Evolutionary conservation across 345 rosid species (phyloP).

Genomic region (Gynandropsis gynandra): DNA sequence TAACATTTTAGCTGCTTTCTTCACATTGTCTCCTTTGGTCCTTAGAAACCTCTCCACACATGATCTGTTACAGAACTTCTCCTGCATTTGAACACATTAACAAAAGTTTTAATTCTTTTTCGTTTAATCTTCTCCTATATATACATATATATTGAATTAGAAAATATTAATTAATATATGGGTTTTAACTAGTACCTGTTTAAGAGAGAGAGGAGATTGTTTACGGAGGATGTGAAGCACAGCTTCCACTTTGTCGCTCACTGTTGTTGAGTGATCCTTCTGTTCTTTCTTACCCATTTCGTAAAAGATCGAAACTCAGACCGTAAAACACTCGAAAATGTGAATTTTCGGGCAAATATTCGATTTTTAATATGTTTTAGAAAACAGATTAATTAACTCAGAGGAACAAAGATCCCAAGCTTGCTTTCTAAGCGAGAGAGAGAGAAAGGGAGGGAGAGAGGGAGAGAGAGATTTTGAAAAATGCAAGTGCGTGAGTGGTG

Average conservation of each 20-base stretch:
- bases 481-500: conserved; percentile 16
- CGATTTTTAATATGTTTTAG: not conserved
- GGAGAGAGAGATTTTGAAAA: conserved; percentile 16
- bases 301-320: not conserved
- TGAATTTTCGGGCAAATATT: not conserved
- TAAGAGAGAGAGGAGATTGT: conserved; percentile 75
- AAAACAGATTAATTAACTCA: conserved; percentile 14
- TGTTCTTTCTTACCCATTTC: conserved; percentile 76
- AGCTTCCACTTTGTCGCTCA: conserved; percentile 46
- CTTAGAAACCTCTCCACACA: conserved; percentile 73
- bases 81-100: conserved; percentile 35
- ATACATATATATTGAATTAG: not conserved
- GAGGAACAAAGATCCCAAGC: conserved; percentile 26
- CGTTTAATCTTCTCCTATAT: not conserved
- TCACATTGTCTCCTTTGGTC: conserved; percentile 68
- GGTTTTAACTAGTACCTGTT: conserved; percentile 42
- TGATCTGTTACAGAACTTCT: conserved; percentile 70
- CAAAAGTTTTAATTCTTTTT: not conserved
- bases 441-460: not conserved
- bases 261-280: conserved; percentile 6
- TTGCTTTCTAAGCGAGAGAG: conserved; percentile 24
- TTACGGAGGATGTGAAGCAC: conserved; percentile 66
- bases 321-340: not conserved
- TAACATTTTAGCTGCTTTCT: conserved; percentile 78
- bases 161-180: not conserved